phyloP scores from a whole-genome alignment of 345 rosid genomes.

The Iberis pinnata region DNA sequence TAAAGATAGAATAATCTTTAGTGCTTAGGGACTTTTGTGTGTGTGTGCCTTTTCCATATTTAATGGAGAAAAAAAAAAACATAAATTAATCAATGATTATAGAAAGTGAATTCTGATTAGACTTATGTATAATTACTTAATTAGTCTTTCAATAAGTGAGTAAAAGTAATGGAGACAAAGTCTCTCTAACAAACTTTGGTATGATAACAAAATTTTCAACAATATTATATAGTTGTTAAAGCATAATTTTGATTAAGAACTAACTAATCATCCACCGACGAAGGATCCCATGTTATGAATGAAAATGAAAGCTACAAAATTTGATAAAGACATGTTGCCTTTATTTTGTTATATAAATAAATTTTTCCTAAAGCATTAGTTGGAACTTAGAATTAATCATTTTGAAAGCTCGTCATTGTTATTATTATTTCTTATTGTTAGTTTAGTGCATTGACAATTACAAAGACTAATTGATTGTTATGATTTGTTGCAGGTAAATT shows the following conservation, averaged over 20 bases:
- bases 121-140: not conserved
- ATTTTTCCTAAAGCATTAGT: no score
- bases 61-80: not conserved
- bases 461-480: no score
- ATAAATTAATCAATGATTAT: slow-evolving; percentile 9
- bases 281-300: slow-evolving; percentile 22
- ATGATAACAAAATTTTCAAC: slow-evolving; percentile 9
- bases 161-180: slow-evolving; percentile 18
- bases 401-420: not conserved
- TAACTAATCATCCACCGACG: slow-evolving; percentile 29
- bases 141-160: slow-evolving; percentile 13
- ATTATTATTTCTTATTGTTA: not conserved
- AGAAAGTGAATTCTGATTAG: slow-evolving; percentile 11
- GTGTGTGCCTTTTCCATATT: slow-evolving; percentile 3
- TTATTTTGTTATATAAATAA: not conserved
- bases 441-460: no score
- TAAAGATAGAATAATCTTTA: not conserved
- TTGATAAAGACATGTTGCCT: not conserved
- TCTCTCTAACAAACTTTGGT: slow-evolving; percentile 20
- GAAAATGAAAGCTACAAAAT: slow-evolving; percentile 11
- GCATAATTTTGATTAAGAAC: slow-evolving; percentile 10
- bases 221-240: not conserved
- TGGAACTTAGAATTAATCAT: not conserved
- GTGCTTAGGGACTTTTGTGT: not conserved
- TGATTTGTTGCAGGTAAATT: slow-evolving; percentile 28